Conservation (phyloP, 441 rosid genomes). For the Hura crepitans region DNA sequence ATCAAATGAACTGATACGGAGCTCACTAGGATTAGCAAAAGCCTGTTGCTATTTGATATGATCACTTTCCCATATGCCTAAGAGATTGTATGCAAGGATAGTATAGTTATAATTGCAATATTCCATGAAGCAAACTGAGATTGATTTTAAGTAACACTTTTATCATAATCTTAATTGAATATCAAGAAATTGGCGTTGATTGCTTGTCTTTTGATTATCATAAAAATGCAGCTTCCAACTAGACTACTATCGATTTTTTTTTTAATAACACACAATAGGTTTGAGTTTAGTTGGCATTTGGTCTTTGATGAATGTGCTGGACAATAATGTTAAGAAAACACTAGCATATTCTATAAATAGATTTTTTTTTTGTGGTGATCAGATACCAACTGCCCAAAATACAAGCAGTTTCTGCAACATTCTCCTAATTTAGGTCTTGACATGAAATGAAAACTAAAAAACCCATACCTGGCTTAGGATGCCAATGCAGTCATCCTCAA, state of each 20-base stretch:
- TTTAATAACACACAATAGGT: neutral
- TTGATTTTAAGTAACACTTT: neutral
- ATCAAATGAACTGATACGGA: neutral
- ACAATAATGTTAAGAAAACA: neutral
- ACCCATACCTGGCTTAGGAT: conserved; percentile 55
- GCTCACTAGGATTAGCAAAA: neutral
- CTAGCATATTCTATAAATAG: neutral
- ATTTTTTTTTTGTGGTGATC: neutral
- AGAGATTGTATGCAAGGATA: neutral
- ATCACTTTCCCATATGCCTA: neutral
- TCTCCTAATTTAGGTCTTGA: neutral
- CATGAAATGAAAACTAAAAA: conserved; percentile 7
- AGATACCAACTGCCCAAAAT: neutral
- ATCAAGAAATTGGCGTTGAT: neutral
- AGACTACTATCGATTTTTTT: neutral
- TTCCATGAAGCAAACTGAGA: neutral
- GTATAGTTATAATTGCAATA: neutral
- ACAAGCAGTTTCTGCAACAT: neutral
- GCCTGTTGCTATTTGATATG: neutral
- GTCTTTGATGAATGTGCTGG: neutral
- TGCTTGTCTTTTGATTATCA: neutral
- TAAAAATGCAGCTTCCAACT: neutral
- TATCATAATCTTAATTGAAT: neutral
- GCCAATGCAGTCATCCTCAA: conserved; percentile 29
- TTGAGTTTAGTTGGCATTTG: neutral